phyloP scores from a whole-genome alignment of 306 rosid genomes.

The Gynostemma pentaphyllum region DNA sequence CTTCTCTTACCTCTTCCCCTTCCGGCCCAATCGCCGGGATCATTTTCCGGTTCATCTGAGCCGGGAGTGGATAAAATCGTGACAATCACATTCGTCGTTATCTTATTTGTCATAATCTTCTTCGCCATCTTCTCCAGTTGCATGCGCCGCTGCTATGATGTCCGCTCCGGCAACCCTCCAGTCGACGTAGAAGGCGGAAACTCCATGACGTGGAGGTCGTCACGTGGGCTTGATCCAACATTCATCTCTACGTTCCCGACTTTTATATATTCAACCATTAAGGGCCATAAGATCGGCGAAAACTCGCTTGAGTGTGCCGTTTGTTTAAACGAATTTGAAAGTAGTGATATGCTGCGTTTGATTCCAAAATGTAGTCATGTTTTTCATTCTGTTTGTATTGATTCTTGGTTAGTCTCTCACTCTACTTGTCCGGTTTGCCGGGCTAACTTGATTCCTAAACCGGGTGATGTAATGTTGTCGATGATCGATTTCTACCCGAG shows the following conservation, averaged over 20 bases:
- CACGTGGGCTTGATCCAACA: conserved; percentile 44
- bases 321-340: conserved; percentile 70
- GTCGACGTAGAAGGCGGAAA: conserved; percentile 17
- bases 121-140: conserved; percentile 64
- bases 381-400: conserved; percentile 68
- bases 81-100: conserved; percentile 40
- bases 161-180: conserved; percentile 16
- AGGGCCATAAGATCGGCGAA: conserved; percentile 45
- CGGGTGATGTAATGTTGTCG: conserved; percentile 24
- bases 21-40: conserved; percentile 17
- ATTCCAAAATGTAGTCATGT: conserved; percentile 81
- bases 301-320: conserved; percentile 79
- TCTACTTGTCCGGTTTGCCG: conserved; percentile 91
- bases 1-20: neutral
- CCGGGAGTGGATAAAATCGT: conserved; percentile 34
- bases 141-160: conserved; percentile 67
- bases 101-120: conserved; percentile 41
- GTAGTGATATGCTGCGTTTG: conserved; percentile 77
- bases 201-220: neutral
- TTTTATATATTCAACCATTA: conserved; percentile 63
- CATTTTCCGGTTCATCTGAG: neutral
- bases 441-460: conserved; percentile 37
- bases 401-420: conserved; percentile 61
- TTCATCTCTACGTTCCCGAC: conserved; percentile 61
- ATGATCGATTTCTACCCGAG: conserved; percentile 7